These are phyloP conservation scores for Nepenthes gracilis DNA, from an alignment of 148 eudicot species.

Conservation along the genomic window DNA sequence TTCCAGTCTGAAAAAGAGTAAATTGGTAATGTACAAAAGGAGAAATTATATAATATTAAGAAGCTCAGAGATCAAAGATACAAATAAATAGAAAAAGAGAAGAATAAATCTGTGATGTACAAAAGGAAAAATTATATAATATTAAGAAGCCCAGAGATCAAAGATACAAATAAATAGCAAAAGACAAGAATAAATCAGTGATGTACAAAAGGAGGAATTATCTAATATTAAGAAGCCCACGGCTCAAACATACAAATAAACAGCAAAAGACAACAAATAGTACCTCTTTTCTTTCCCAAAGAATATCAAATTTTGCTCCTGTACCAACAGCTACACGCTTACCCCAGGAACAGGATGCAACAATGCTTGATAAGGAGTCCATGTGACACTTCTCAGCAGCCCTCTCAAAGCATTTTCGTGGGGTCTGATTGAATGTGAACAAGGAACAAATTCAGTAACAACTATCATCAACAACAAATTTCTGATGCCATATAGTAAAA, in stretches of 20 bases:
- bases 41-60: not conserved
- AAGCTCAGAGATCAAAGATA: not conserved
- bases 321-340: slow-evolving; percentile 95
- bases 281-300: slow-evolving; percentile 83
- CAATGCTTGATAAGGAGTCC: slow-evolving; percentile 76
- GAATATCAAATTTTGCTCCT: slow-evolving; percentile 71
- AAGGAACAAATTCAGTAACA: not conserved
- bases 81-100: slow-evolving; percentile 2
- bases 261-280: not conserved
- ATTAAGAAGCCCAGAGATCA: slow-evolving; percentile 1
- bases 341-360: slow-evolving; percentile 97
- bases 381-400: slow-evolving; percentile 92
- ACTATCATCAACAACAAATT: not conserved
- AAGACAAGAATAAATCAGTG: not conserved
- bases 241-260: slow-evolving; percentile 1
- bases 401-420: slow-evolving; percentile 82
- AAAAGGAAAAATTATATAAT: not conserved
- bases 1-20: slow-evolving; percentile 32
- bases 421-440: slow-evolving; percentile 36
- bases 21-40: not conserved
- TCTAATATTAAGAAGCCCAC: not conserved
- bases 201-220: not conserved
- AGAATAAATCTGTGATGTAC: not conserved
- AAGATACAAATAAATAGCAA: not conserved
- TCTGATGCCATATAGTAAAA: not conserved